Evolutionary conservation across 2,329 filamentous ascomycete genomes (phyloP), one percentile per base, ranked within the genome.

Genomic region (Acrodontium crateriforme): DNA sequence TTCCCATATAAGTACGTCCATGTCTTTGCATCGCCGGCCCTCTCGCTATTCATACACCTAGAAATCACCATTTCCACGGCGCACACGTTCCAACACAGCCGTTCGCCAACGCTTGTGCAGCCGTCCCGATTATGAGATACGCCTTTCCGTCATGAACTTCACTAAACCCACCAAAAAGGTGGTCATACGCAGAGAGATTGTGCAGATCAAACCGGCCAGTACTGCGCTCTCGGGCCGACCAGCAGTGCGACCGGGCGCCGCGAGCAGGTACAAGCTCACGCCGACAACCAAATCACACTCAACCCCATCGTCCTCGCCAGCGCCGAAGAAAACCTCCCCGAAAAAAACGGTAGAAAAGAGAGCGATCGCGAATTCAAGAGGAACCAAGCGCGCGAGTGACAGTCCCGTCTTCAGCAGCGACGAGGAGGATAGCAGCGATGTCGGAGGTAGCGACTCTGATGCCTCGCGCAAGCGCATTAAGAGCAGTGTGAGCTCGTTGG

Each of bases 401-500:
- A 44, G 40, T 10, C 28, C 42, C 18, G 30, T 37, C 19, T 46
- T 46, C 36, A 51, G 48, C 39, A 46, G 47, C 31, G 42, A 47
- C 4, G 46, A 48, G 12, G 45, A 42, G 15, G 38, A 36, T 17
- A 47, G 45, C 31, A 48, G 45, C 31, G 45, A 47, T 20, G 29
- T 38, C 18, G 46, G 36, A 13, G 41, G 36, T 15, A 49, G 45
- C 30, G 45, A 50, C 27, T 50, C 48, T 3, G 49, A 52, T 32
- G 44, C 41, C 3, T 8, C n/a, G 9, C 41, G 49, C 6, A 53
- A 53, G 37, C 41, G 50, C 11, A 39, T 47, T 24, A 52, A 53
- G 39, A 52, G 49, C 38, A 52, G 48, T 28, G 45, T 47, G 24
- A 47, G 45, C 29, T 52, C 49, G 6, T 37, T 46, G 12, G 47